These are phyloP conservation scores for Obelidium mucronatum DNA, from an alignment of 192 early-diverging fungal species.

Conservation along the genomic window DNA sequence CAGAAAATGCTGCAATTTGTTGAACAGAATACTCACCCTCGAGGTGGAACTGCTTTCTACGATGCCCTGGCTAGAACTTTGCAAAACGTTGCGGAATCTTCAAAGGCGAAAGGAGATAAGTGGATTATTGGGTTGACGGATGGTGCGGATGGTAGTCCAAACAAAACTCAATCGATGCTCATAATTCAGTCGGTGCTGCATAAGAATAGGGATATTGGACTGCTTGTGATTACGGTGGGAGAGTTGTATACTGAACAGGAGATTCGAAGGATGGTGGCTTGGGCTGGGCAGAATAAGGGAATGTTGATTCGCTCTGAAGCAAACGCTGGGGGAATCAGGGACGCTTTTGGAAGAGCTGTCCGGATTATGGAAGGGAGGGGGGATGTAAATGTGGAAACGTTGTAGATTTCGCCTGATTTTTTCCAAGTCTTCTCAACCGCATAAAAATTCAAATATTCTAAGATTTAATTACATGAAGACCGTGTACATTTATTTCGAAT, in stretches of 20 bases:
- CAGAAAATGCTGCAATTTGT: not conserved
- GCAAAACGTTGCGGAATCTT: not conserved
- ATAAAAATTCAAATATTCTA: no score
- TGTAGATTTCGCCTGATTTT: no score
- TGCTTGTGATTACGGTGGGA: slow-evolving; percentile 39
- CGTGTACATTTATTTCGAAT: not conserved
- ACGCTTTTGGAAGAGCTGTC: slow-evolving; percentile 30
- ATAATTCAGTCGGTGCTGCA: not conserved
- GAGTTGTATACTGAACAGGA: not conserved
- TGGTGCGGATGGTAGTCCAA: slow-evolving; percentile 4
- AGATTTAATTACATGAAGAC: no score
- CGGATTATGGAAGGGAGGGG: slow-evolving; percentile 22
- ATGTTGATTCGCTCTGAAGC: slow-evolving; percentile 26
- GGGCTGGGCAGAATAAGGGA: not conserved
- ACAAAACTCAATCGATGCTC: not conserved
- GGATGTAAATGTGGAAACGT: slow-evolving; percentile 24
- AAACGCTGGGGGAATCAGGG: slow-evolving; percentile 19
- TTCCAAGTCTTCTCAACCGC: no score
- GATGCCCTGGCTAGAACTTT: slow-evolving; percentile 7
- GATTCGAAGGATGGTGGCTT: slow-evolving; percentile 8
- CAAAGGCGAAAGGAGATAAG: not conserved
- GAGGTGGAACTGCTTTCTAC: slow-evolving; percentile 35
- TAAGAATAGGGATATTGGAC: not conserved
- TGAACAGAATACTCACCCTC: slow-evolving; percentile 1
- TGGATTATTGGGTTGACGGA: slow-evolving; percentile 37